Percentiles rank a stretch among this genome's conserved stretches.
Evolutionary conservation across 2,329 filamentous ascomycete species (phyloP).

Genomic region (Ceratocystis colombiana): DNA sequence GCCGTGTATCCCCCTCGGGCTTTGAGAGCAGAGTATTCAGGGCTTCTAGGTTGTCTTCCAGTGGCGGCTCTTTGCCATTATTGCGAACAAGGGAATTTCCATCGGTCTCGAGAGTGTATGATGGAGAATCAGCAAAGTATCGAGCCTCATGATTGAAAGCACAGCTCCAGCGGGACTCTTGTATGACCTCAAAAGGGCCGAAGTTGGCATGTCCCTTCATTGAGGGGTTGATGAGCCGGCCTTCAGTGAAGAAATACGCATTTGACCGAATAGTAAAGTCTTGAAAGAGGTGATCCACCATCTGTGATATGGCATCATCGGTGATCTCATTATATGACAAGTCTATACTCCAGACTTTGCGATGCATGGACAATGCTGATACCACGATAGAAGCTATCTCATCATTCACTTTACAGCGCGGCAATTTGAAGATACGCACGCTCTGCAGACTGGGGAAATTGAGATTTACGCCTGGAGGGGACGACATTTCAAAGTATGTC

Average conservation of each 20-base stretch:
- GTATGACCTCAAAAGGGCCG: constrained; percentile 38
- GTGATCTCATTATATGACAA: constrained; percentile 44
- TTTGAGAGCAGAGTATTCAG: constrained; percentile 29
- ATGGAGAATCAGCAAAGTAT: constrained; percentile 42
- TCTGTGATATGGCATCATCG: constrained; percentile 32
- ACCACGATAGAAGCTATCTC: constrained; percentile 32
- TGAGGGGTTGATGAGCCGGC: constrained; percentile 33
- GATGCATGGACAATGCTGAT: constrained; percentile 26
- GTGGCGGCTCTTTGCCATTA: constrained; percentile 31
- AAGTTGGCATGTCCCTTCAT: constrained; percentile 32
- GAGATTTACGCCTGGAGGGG: constrained; percentile 44
- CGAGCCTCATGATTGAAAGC: constrained; percentile 39
- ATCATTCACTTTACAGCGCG: constrained; percentile 41
- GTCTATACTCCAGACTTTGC: constrained; percentile 49
- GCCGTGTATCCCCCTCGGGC: constrained; percentile 23
- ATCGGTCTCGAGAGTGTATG: constrained; percentile 30
- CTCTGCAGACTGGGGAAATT: constrained; percentile 36
- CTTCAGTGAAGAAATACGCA: constrained; percentile 39
- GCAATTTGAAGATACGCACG: constrained; percentile 45
- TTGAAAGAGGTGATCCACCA: constrained; percentile 14
- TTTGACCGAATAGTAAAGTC: constrained; percentile 20
- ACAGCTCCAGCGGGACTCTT: constrained; percentile 40
- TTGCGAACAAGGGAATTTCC: constrained; percentile 24
- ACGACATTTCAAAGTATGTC: constrained; percentile 38
- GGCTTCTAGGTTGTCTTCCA: constrained; percentile 31